Percentiles rank a stretch among this genome's conserved stretches.
phyloP scores from a whole-genome alignment of 176 grass and related monocot genomes.

The Triticum urartu region DNA sequence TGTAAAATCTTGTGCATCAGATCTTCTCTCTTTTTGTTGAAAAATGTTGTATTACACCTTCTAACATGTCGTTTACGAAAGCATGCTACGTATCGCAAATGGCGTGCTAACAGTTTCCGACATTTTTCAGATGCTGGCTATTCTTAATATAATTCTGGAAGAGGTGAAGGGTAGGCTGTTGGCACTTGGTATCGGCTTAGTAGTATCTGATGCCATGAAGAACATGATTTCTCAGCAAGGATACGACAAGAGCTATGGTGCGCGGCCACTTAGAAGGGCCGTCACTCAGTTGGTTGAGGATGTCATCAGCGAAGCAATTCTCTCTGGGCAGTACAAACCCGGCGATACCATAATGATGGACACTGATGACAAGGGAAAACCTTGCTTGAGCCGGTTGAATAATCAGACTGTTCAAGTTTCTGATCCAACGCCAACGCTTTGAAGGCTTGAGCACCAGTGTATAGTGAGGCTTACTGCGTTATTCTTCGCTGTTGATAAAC shows the following conservation, averaged over 20 bases:
- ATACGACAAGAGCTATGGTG: slow-evolving; percentile 79
- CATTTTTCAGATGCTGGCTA: slow-evolving; percentile 70
- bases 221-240: slow-evolving; percentile 69
- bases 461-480: slow-evolving; percentile 26
- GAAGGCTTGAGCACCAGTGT: slow-evolving; percentile 19
- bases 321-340: slow-evolving; percentile 66
- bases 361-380: slow-evolving; percentile 64
- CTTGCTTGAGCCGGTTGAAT: slow-evolving; percentile 49
- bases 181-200: slow-evolving; percentile 58
- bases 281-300: slow-evolving; percentile 81
- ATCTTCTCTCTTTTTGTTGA: background rate
- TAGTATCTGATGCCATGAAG: slow-evolving; percentile 65
- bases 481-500: slow-evolving; percentile 23
- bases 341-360: slow-evolving; percentile 83
- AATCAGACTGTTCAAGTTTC: slow-evolving; percentile 66
- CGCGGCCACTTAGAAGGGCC: slow-evolving; percentile 72
- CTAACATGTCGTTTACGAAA: background rate
- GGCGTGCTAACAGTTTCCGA: background rate
- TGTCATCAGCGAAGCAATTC: slow-evolving; percentile 84
- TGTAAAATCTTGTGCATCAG: background rate
- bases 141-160: slow-evolving; percentile 78
- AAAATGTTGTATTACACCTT: background rate
- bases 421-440: slow-evolving; percentile 53
- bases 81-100: slow-evolving; percentile 1
- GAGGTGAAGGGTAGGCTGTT: slow-evolving; percentile 80